Percentiles rank a stretch among this genome's conserved stretches.
These are phyloP conservation scores for Ramaria rubella DNA, from an alignment of 768 basidiomycete species.

Conservation along the genomic window DNA sequence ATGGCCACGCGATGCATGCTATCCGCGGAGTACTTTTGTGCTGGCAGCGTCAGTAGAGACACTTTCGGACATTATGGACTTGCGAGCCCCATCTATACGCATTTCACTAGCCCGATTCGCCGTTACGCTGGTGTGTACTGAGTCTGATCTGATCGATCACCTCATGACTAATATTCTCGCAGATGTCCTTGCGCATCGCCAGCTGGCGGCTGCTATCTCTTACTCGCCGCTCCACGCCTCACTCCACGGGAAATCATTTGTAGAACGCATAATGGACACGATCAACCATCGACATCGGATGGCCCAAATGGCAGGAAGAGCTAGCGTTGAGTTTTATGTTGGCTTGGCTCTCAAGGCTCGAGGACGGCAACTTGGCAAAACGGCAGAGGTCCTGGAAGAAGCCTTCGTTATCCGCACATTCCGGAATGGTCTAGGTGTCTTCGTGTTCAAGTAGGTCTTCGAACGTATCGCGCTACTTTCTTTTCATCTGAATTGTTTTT, in stretches of 20 bases:
- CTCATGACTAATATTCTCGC: neutral
- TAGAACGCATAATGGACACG: constrained; percentile 78
- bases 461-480: neutral
- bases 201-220: constrained; percentile 84
- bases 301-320: constrained; percentile 96
- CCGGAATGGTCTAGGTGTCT: constrained; percentile 93
- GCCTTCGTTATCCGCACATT: constrained; percentile 93
- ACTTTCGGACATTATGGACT: constrained; percentile 96
- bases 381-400: constrained; percentile 56
- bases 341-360: constrained; percentile 81
- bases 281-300: constrained; percentile 91
- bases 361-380: constrained; percentile 31
- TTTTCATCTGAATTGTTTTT: neutral
- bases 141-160: neutral
- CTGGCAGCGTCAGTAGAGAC: constrained; percentile 86
- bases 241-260: constrained; percentile 80
- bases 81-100: constrained; percentile 96
- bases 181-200: constrained; percentile 94
- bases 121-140: constrained; percentile 74
- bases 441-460: constrained; percentile 76
- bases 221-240: constrained; percentile 78
- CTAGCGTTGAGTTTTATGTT: constrained; percentile 96
- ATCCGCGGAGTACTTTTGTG: constrained; percentile 96
- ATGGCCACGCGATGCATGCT: constrained; percentile 99
- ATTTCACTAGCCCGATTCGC: constrained; percentile 96